These are phyloP conservation scores for Myxozyma nipponensis DNA, from an alignment of 805 yeast genomes.

Conservation along the genomic window DNA sequence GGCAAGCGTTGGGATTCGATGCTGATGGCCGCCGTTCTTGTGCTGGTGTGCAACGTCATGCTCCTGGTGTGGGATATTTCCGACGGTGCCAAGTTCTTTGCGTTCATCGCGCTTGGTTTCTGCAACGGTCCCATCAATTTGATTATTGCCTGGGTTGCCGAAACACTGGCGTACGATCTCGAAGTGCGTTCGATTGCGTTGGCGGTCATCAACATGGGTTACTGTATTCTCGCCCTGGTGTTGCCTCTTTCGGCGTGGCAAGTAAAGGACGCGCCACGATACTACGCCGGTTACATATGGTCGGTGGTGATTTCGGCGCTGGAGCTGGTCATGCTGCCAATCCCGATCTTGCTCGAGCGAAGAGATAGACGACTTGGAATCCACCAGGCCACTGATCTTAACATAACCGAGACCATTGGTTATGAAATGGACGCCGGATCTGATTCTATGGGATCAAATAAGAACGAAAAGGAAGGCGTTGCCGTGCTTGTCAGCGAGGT, in stretches of 20 bases:
- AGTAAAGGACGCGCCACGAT: slow-evolving; percentile 6
- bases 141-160: slow-evolving; percentile 25
- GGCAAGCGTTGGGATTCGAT: slow-evolving; percentile 19
- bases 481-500: too few relatives aligned
- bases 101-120: slow-evolving; percentile 37
- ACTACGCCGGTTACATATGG: slow-evolving; percentile 16
- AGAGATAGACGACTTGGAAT: slow-evolving; percentile 11
- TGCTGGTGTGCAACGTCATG: slow-evolving; percentile 39
- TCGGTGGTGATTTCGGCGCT: slow-evolving; percentile 6
- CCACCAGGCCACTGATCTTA: neutral
- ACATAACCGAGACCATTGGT: neutral
- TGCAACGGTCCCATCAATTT: slow-evolving; percentile 27
- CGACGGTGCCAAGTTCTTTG: slow-evolving; percentile 57
- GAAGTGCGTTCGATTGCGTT: slow-evolving; percentile 21
- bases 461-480: neutral
- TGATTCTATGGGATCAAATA: neutral
- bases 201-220: slow-evolving; percentile 23
- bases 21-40: slow-evolving; percentile 11
- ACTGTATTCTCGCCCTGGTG: slow-evolving; percentile 20
- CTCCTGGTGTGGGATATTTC: slow-evolving; percentile 55
- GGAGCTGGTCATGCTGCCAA: slow-evolving; percentile 6
- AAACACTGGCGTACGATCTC: slow-evolving; percentile 15
- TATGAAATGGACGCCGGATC: too few relatives aligned
- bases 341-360: slow-evolving; percentile 11
- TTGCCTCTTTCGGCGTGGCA: slow-evolving; percentile 25